Evolutionary conservation across 2,329 filamentous ascomycete genomes (phyloP), one percentile per base, ranked within the genome.

Genomic region (Boeremia lycopersici): DNA sequence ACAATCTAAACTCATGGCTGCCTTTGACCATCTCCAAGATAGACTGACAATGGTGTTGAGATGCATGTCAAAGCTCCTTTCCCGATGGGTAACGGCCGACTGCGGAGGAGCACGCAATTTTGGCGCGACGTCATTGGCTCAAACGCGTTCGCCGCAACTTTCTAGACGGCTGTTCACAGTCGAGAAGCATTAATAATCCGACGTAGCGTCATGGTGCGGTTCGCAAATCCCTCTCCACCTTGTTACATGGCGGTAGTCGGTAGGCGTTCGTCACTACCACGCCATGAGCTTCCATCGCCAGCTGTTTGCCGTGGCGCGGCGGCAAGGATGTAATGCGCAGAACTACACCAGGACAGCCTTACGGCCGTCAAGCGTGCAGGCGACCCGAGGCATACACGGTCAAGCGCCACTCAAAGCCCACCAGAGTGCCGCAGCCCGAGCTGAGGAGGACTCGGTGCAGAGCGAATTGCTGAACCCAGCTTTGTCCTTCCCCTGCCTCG

Each of bases 401-500:
- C 70, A 73, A 29, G 47, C 64, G 13, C 53, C 61, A 13, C 63
- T 57, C 25, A 67, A 62, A 26, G 65, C 68, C 11, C 70, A 73
- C 35, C 54, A 63, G 19, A 64, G 60, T 30, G 60, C 62, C 4
- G 49, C 47, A 28, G 60, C 58, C 6, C 52, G 56, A n/a, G 59
- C 58, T 25, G 62, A 69, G 26, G 56, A 60, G 38, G 68, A 74
- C 33, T 44, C 57, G 17, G 46, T 47, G 6, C 52, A 50, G 30
- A 55, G 41, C 42, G 68, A 67, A 19, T 75, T 74, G 2, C 68
- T 74, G 15, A 77, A 77, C 51, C 75, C 75, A 10, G 74, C 74
- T 1, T 57, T 77, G 7, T 74, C 73, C 4, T 77, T 77, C 48
- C 75, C 75, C 13, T 77, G 75, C 51, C 73, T 77, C 53, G 75